phyloP scores from a whole-genome alignment of 805 yeast species.

The Spathaspora boniae region DNA sequence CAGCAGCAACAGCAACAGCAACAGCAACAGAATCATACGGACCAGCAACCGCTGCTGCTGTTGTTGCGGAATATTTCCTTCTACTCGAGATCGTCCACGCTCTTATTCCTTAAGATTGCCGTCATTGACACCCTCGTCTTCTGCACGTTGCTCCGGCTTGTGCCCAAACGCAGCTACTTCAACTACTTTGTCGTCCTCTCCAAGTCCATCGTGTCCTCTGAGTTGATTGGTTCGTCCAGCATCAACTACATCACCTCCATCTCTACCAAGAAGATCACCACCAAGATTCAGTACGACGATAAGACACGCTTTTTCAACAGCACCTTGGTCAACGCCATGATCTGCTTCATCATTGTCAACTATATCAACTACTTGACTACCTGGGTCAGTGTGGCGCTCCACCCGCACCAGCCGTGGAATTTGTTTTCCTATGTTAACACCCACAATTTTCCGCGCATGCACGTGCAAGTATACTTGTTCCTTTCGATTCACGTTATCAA shows the following conservation, averaged over 20 bases:
- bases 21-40: too few species aligned
- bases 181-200: constrained; percentile 25
- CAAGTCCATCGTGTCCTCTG: constrained; percentile 27
- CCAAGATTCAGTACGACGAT: constrained; percentile 14
- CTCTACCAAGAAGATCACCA: constrained; percentile 14
- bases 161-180: constrained; percentile 14
- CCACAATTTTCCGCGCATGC: constrained; percentile 6
- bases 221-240: constrained; percentile 25
- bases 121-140: constrained; percentile 23
- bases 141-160: constrained; percentile 18
- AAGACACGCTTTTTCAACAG: constrained; percentile 10
- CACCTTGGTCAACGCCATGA: constrained; percentile 16
- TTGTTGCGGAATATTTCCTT: constrained; percentile 2
- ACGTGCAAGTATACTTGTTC: constrained; percentile 12
- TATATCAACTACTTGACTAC: constrained; percentile 18
- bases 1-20: too few species aligned
- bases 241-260: constrained; percentile 22
- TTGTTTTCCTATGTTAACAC: constrained; percentile 8
- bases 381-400: constrained; percentile 8
- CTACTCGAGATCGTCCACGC: constrained; percentile 12
- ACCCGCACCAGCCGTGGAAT: too few species aligned
- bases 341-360: constrained; percentile 20
- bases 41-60: too few species aligned
- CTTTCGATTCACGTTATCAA: constrained; percentile 26
- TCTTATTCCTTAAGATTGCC: constrained; percentile 19